A percentile compares a stretch with the other conserved stretches of the same genome.
phyloP scores from a whole-genome alignment of 108 stramenopile genomes.

The Pseudonitzschia multistriata region DNA sequence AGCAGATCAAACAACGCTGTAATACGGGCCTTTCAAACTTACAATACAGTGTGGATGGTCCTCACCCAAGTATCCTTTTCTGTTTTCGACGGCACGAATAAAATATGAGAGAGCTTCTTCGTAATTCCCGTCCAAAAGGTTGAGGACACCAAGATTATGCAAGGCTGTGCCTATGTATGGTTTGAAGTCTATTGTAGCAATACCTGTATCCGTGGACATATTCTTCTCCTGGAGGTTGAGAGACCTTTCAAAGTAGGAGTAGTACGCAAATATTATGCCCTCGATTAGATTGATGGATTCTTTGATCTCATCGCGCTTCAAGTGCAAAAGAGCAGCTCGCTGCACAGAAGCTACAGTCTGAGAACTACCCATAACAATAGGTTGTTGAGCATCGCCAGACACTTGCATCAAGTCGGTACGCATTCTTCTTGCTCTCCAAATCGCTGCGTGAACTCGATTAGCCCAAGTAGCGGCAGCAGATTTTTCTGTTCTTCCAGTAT shows the following conservation, averaged over 20 bases:
- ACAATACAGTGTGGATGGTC: slow-evolving; percentile 39
- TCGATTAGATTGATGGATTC: slow-evolving; percentile 40
- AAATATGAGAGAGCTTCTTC: slow-evolving; percentile 42
- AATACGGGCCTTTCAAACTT: slow-evolving; percentile 17
- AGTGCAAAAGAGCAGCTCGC: slow-evolving; percentile 32
- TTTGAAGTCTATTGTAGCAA: slow-evolving; percentile 22
- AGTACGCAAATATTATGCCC: slow-evolving; percentile 45
- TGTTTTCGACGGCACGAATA: slow-evolving; percentile 30
- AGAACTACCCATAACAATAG: neutral
- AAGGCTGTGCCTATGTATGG: slow-evolving; percentile 37
- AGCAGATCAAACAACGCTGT: slow-evolving; percentile 4
- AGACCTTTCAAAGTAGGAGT: slow-evolving; percentile 35
- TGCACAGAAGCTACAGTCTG: slow-evolving; percentile 26
- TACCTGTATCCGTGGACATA: neutral
- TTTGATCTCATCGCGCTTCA: slow-evolving; percentile 46
- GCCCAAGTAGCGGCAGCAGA: slow-evolving; percentile 33
- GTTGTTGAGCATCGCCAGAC: neutral
- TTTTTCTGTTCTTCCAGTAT: slow-evolving; percentile 22
- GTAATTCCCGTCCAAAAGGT: slow-evolving; percentile 42
- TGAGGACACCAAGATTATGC: slow-evolving; percentile 45
- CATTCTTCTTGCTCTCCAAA: slow-evolving; percentile 42
- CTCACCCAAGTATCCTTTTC: slow-evolving; percentile 28
- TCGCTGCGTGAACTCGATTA: slow-evolving; percentile 33
- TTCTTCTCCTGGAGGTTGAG: slow-evolving; percentile 21
- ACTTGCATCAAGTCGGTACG: slow-evolving; percentile 21